Evolutionary conservation across 192 early-diverging fungal genomes (phyloP), one percentile per base, ranked within the genome.

Genomic region (Pilobolus umbonatus): DNA sequence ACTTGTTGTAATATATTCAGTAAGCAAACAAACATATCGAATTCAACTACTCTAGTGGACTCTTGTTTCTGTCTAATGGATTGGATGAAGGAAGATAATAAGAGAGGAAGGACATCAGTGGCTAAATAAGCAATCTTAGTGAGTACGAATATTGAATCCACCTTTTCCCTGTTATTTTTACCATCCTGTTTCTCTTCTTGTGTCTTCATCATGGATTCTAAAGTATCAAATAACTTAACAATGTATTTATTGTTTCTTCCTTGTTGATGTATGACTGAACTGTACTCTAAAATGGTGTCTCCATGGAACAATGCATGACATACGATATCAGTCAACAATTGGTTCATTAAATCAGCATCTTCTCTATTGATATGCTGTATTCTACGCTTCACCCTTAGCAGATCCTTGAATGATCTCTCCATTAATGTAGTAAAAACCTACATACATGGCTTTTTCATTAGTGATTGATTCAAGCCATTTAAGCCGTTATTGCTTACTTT

Each of bases 211-310:
- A 52, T 48, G 22, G 5, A n/a, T 31, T 45, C 34, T 19, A 51
- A 12, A 59, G 57, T 59, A n/a, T 62, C 60, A 57, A 69, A 69
- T 24, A 62, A 29, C 42, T 54, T 69, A 29, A 30, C 36, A 4
- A 63, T 61, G 42, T 63, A 69, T 24, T 30, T 38, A 40, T 26
- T 34, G 21, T 28, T 28, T 1, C 45, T 29, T 17, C 25, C 28
- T 19, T 12, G 22, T 5, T 59, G 56, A n/a, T 53, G 57, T 26
- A 69, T 39, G 2, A 69, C 43, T 6, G 67, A 59, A 2, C 40
- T 57, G 34, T 63, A 69, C 42, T 69, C 67, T 3, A 62, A 40
- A 38, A 69, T 45, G 8, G 55, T 63, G 28, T 69, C 67, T 44
- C 48, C 9, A 34, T 69, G 67, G 44, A 62, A 69, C 12, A 69